Evolutionary conservation across 768 basidiomycete species (phyloP).

Genomic region (Fomitopsis pulvina): DNA sequence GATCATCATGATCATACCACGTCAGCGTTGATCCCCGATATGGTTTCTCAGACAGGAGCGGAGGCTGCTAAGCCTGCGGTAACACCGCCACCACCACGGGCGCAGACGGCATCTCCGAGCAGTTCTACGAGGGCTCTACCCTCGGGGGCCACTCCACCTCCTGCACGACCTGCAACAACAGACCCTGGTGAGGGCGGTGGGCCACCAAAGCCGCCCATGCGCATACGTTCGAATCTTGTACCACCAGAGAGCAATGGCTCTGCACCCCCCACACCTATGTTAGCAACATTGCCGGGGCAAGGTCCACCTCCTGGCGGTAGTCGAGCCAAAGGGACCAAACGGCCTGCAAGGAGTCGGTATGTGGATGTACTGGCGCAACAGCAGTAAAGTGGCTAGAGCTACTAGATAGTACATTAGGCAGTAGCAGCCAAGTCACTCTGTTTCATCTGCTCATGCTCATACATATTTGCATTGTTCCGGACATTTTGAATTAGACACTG

Average conservation of each 20-base stretch:
- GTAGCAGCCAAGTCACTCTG: neutral
- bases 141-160: constrained; percentile 29
- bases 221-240: constrained; percentile 60
- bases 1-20: neutral
- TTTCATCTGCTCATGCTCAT: neutral
- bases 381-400: constrained; percentile 7
- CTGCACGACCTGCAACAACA: constrained; percentile 53
- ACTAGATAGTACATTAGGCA: constrained; percentile 1
- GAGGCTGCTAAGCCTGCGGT: constrained; percentile 50
- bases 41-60: constrained; percentile 40
- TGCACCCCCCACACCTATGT: constrained; percentile 22
- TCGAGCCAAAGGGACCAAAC: constrained; percentile 61
- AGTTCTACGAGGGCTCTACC: constrained; percentile 34
- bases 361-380: constrained; percentile 80
- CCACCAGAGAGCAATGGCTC: constrained; percentile 35
- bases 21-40: neutral
- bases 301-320: constrained; percentile 40
- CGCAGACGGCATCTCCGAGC: constrained; percentile 82
- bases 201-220: constrained; percentile 43
- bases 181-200: constrained; percentile 41
- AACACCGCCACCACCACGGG: constrained; percentile 74
- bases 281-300: constrained; percentile 18
- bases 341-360: constrained; percentile 75
- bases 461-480: neutral
- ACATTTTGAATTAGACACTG: neutral